Evolutionary conservation across 768 basidiomycete genomes (phyloP).

Genomic region (Boletus insuetus): DNA sequence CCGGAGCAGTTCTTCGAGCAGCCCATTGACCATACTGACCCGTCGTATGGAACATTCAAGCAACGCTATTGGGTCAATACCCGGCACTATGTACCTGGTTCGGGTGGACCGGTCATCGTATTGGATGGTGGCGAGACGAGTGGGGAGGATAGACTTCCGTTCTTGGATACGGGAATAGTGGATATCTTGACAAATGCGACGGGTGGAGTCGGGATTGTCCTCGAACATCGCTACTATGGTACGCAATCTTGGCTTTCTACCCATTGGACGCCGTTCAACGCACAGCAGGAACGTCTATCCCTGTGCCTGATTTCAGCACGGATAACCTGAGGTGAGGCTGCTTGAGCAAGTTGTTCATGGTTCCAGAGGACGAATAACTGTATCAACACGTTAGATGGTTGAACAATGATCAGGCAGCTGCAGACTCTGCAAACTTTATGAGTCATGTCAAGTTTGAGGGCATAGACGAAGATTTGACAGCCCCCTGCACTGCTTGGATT

Average conservation of each 20-base stretch:
- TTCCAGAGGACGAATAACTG: constrained; percentile 5
- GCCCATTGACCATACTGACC: constrained; percentile 79
- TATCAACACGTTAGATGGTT: constrained; percentile 58
- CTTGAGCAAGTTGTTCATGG: background rate
- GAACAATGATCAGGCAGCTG: constrained; percentile 83
- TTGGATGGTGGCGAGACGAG: constrained; percentile 93
- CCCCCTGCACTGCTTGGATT: constrained; percentile 80
- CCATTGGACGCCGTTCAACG: background rate
- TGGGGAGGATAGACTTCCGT: constrained; percentile 60
- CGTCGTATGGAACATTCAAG: constrained; percentile 59
- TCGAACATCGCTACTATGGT: constrained; percentile 94
- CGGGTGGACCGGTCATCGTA: constrained; percentile 81
- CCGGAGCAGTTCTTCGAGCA: constrained; percentile 73
- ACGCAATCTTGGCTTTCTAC: constrained; percentile 9
- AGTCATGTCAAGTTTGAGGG: constrained; percentile 70
- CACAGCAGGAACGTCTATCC: constrained; percentile 63
- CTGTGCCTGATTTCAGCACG: constrained; percentile 75
- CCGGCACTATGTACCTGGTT: constrained; percentile 68
- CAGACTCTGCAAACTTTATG: constrained; percentile 94
- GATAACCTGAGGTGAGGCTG: constrained; percentile 65
- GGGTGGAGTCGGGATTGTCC: constrained; percentile 83
- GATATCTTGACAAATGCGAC: constrained; percentile 84
- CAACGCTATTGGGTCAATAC: constrained; percentile 94
- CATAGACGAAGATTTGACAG: constrained; percentile 66
- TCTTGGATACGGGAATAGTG: constrained; percentile 74